A percentile compares a stretch with the other conserved stretches of the same genome.
These are phyloP conservation scores for Pneumocystis carinii DNA, from an alignment of 1,139 yeast species.

Conservation along the genomic window DNA sequence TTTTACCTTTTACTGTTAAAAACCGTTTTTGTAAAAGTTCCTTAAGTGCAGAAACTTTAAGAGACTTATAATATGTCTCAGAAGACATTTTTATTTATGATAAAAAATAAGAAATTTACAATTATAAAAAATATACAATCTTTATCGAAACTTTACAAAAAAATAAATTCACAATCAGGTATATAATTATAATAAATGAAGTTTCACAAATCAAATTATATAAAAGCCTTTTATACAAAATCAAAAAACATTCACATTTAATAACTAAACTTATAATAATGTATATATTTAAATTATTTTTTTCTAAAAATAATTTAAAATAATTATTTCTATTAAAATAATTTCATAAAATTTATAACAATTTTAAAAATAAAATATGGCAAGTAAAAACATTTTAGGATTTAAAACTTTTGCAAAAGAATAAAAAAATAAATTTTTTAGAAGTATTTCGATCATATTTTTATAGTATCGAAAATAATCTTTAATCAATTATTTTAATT, in stretches of 20 bases:
- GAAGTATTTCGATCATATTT: not conserved
- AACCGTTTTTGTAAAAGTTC: constrained; percentile 57
- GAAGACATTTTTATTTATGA: constrained; percentile 21
- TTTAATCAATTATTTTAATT: not conserved
- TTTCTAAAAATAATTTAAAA: not conserved
- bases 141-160: not conserved
- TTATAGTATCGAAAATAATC: not conserved
- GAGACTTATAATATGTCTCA: constrained; percentile 41
- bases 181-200: not conserved
- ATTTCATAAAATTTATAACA: not conserved
- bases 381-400: not conserved
- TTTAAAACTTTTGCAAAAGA: not conserved
- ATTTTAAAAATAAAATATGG: not conserved
- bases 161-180: not conserved
- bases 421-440: not conserved
- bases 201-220: not conserved
- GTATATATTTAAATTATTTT: not conserved
- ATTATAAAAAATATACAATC: not conserved
- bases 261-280: not conserved
- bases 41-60: constrained; percentile 75
- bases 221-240: not conserved
- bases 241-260: not conserved
- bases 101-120: not conserved
- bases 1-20: constrained; percentile 63
- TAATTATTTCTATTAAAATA: not conserved